Conservation (phyloP, 2,329 filamentous ascomycete genomes). For the Botryotinia narcissicola region DNA sequence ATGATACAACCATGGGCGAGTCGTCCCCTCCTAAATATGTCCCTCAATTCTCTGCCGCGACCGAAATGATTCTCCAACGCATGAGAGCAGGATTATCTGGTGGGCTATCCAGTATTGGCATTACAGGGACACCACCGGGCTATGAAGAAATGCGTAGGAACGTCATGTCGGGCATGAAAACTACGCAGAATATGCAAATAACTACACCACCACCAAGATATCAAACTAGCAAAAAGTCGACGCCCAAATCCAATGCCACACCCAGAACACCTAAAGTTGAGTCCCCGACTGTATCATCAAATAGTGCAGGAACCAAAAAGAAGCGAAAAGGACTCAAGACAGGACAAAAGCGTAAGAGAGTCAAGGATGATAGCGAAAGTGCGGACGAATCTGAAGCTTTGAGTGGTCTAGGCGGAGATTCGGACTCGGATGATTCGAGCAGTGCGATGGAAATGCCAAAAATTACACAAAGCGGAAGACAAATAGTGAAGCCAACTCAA, state of each 20-base stretch:
- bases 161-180: constrained; percentile 40
- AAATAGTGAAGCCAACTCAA: constrained; percentile 63
- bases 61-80: constrained; percentile 41
- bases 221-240: constrained; percentile 23
- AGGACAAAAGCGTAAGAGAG: constrained; percentile 37
- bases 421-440: constrained; percentile 40
- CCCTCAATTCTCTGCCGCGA: constrained; percentile 40
- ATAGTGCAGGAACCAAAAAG: constrained; percentile 25
- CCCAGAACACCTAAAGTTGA: constrained; percentile 26
- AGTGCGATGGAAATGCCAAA: constrained; percentile 55
- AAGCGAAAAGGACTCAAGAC: constrained; percentile 28
- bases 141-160: constrained; percentile 40
- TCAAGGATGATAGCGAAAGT: constrained; percentile 33
- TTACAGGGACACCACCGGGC: constrained; percentile 34
- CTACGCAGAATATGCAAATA: constrained; percentile 39
- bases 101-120: constrained; percentile 33
- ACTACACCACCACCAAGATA: constrained; percentile 28
- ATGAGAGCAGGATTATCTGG: constrained; percentile 35
- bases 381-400: constrained; percentile 36
- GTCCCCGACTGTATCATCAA: constrained; percentile 28
- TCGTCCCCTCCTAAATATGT: constrained; percentile 37
- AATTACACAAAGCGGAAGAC: constrained; percentile 73
- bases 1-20: constrained; percentile 21
- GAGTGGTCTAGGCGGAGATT: constrained; percentile 39
- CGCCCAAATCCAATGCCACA: constrained; percentile 21